These are phyloP conservation scores for Ascochyta clinopodiicola DNA, from an alignment of 2,329 filamentous ascomycete genomes.

Conservation along the genomic window DNA sequence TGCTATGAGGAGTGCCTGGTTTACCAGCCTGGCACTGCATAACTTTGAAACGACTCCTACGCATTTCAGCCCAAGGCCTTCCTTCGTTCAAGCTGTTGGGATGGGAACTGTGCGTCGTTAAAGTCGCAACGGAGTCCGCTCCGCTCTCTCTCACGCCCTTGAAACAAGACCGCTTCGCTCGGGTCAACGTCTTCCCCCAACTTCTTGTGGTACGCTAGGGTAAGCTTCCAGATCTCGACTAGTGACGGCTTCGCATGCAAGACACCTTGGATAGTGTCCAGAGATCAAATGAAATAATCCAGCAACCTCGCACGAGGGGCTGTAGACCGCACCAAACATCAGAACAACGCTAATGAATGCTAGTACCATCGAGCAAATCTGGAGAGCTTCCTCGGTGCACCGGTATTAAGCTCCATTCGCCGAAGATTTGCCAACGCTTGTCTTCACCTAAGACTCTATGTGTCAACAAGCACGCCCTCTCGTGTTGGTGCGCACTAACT, in stretches of 20 bases:
- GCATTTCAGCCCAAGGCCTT: background rate
- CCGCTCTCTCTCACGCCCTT: background rate
- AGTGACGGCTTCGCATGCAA: background rate
- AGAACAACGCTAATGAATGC: background rate
- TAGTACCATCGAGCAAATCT: background rate
- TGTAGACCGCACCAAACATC: background rate
- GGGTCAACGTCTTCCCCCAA: constrained; percentile 7
- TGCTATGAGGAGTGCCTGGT: background rate
- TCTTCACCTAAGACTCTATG: too few relatives aligned
- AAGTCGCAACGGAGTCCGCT: constrained; percentile 4
- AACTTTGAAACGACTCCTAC: constrained; percentile 1
- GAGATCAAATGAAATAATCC: background rate
- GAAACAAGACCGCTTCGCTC: background rate
- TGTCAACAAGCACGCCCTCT: background rate
- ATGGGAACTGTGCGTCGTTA: constrained; percentile 1
- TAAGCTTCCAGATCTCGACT: background rate
- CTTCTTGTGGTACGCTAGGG: background rate
- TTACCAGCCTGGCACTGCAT: constrained; percentile 1
- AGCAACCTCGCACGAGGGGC: background rate
- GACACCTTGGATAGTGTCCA: background rate
- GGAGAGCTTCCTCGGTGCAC: background rate
- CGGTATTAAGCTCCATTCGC: background rate
- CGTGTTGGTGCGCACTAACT: background rate
- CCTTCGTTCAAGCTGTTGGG: background rate
- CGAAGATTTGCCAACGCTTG: too few relatives aligned